These are phyloP conservation scores for Acacia crassicarpa DNA, from an alignment of 306 rosid genomes.

Conservation along the genomic window DNA sequence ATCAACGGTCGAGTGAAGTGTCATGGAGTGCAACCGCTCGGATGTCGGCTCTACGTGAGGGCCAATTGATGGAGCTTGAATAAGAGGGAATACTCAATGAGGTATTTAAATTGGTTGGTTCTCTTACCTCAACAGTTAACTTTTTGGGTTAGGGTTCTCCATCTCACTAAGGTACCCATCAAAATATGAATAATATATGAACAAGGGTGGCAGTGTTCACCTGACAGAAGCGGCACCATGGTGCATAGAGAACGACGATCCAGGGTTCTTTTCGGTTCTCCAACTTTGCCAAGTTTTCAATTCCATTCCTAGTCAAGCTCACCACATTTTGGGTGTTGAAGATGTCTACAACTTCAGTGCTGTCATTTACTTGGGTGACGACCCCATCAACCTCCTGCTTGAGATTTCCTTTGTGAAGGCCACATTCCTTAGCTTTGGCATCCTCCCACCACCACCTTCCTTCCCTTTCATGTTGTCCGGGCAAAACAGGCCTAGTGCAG, in stretches of 20 bases:
- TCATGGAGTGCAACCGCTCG: too few species aligned
- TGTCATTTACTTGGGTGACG: conserved; percentile 37
- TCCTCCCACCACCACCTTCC: conserved; percentile 99
- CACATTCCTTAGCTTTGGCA: conserved; percentile 90
- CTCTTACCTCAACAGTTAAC: too few species aligned
- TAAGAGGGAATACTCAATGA: too few species aligned
- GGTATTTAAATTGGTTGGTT: too few species aligned
- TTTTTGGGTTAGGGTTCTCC: too few species aligned
- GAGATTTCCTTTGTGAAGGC: conserved; percentile 88
- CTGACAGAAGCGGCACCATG: conserved; percentile 96
- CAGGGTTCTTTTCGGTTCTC: conserved; percentile 69
- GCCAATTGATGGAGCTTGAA: too few species aligned
- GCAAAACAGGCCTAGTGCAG: conserved; percentile 88
- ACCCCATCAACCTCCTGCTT: conserved; percentile 54
- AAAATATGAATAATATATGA: neutral
- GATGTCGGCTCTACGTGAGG: too few species aligned
- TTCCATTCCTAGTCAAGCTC: conserved; percentile 64
- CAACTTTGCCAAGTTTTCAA: conserved; percentile 70
- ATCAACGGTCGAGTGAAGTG: too few species aligned
- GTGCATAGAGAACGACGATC: conserved; percentile 89
- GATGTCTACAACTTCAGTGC: conserved; percentile 52
- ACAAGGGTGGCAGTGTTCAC: conserved; percentile 20
- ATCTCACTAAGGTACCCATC: too few species aligned
- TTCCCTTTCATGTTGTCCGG: conserved; percentile 92
- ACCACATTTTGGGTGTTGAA: conserved; percentile 60